Evolutionary conservation across 2,329 filamentous ascomycete species (phyloP).

Genomic region (Cercospora brassicicola): DNA sequence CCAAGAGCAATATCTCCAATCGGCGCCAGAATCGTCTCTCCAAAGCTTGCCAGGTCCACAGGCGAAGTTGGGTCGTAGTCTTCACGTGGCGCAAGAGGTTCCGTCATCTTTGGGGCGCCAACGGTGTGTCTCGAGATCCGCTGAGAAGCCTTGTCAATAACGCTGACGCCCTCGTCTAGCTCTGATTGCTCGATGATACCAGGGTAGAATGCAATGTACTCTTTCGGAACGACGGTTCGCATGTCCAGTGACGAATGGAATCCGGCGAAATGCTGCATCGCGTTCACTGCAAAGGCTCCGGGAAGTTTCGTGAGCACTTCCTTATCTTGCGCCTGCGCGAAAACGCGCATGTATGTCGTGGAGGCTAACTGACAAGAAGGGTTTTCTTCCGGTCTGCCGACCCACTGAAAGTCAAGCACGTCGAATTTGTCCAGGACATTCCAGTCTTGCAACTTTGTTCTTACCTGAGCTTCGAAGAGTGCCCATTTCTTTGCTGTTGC

Average conservation of each 20-base stretch:
- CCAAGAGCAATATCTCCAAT: constrained; percentile 39
- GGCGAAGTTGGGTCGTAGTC: constrained; percentile 38
- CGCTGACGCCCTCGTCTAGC: constrained; percentile 27
- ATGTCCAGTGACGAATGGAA: constrained; percentile 32
- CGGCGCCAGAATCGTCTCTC: constrained; percentile 39
- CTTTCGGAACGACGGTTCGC: constrained; percentile 28
- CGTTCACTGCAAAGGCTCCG: constrained; percentile 27
- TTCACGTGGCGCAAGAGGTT: constrained; percentile 25
- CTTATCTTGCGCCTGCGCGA: constrained; percentile 36
- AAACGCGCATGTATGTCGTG: constrained; percentile 45
- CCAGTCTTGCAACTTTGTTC: constrained; percentile 38
- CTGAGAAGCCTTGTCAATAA: constrained; percentile 25
- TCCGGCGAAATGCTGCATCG: constrained; percentile 33
- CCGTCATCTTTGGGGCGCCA: constrained; percentile 28
- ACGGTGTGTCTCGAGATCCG: constrained; percentile 26
- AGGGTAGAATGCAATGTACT: constrained; percentile 33
- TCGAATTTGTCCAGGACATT: constrained; percentile 30
- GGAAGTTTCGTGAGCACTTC: constrained; percentile 27
- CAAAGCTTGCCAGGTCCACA: constrained; percentile 37
- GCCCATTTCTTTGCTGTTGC: constrained; percentile 48
- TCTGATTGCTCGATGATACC: constrained; percentile 28
- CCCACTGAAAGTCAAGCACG: constrained; percentile 31
- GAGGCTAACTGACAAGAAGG: constrained; percentile 45
- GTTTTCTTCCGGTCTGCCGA: constrained; percentile 38
- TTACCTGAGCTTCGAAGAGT: constrained; percentile 47